Evolutionary conservation across 208 protist genomes (phyloP).

Genomic region (Porcisia deanei): DNA sequence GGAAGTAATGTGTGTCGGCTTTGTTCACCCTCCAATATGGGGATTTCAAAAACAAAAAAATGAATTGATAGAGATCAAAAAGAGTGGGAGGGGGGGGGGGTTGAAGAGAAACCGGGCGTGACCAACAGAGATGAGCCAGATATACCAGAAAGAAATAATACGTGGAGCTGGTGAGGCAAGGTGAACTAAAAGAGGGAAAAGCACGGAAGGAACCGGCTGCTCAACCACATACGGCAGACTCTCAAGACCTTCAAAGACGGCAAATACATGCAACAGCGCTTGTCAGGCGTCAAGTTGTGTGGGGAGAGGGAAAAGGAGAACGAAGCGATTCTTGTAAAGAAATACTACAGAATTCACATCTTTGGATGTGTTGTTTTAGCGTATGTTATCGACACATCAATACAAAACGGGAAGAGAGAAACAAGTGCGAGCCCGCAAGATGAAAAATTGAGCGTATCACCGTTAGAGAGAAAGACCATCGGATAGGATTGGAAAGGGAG

Average conservation of each 20-base stretch:
- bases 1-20: background rate
- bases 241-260: background rate
- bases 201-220: background rate
- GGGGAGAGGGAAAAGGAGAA: background rate
- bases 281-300: background rate
- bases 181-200: background rate
- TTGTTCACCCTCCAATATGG: background rate
- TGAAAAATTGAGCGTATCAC: slow-evolving; percentile 4
- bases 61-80: background rate
- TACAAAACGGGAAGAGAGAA: slow-evolving; percentile 12
- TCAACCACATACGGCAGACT: background rate
- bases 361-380: background rate
- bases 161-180: background rate
- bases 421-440: slow-evolving; percentile 15
- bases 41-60: background rate
- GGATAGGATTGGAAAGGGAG: slow-evolving; percentile 10
- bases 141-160: background rate
- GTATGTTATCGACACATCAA: background rate
- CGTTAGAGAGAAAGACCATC: background rate
- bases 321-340: background rate
- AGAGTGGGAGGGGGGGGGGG: background rate
- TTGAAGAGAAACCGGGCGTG: background rate
- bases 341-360: background rate
- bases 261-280: background rate
- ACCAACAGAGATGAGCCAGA: slow-evolving; percentile 1